Evolutionary conservation across 495 filamentous ascomycete genomes (phyloP), one percentile per base, ranked within the genome.

Genomic region (Wilcoxina mikolae): DNA sequence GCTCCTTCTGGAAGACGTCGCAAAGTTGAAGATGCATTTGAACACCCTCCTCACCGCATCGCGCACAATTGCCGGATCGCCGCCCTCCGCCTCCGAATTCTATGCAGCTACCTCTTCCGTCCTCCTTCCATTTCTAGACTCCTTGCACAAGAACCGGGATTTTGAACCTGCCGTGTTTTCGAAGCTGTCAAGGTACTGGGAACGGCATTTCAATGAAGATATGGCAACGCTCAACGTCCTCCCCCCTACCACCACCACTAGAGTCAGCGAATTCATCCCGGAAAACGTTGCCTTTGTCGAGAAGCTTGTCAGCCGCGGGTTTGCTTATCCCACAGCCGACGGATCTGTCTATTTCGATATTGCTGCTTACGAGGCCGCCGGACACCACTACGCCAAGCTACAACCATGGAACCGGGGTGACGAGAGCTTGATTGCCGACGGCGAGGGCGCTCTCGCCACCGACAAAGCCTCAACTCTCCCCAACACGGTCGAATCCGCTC

Each of bases 301-400:
- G 51, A 55, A 64, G 51, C 66, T 98, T 41, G 74, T 95, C 11
- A 62, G 79, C n/a, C 93, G 94, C 61, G 80, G 81, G 0, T 95
- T 85, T 59, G 91, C 81, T 3, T 98, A 98, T 63, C 70, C 65
- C 1, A 84, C 87, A 38, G 70, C 79, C 2, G 82, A 91, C 56
- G 87, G 87, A 0, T 91, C 85, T 0, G 87, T 98, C 1, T 98
- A 95, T 69, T 96, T 95, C 55, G 90, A 95, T 58, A 95, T 94
- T 57, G 70, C 73, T 2, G 78, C 86, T 0, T 96, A 95, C 60
- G 91, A 98, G 61, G 76, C 77, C 20, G 81, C 77, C 0, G 86
- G 90, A 0, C 84, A 91, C 65, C 74, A 76, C 1, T 98, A 95
- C 59, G 87, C 90, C 0, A 76, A 88, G 11, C 71, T 98, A 12